Conservation (phyloP, 345 rosid genomes). For the Fremontodendron californicum region DNA sequence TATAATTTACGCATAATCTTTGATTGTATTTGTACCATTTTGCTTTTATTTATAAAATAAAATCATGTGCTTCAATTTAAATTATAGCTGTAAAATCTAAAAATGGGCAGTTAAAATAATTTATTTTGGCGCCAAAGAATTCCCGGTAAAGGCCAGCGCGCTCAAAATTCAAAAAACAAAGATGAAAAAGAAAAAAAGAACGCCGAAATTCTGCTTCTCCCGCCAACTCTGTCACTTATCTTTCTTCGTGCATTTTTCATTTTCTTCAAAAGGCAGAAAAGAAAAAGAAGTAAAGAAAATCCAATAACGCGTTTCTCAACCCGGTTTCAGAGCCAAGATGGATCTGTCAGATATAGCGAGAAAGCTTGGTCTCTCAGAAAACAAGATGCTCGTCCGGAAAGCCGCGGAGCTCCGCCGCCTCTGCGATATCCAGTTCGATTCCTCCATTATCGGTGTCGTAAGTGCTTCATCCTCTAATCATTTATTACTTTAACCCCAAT, state of each 20-base stretch:
- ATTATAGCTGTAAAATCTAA: no score
- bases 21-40: background rate
- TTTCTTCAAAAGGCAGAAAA: no score
- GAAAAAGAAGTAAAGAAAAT: background rate
- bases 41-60: background rate
- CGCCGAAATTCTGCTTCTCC: background rate
- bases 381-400: conserved; percentile 67
- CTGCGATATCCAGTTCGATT: conserved; percentile 85
- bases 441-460: conserved; percentile 89
- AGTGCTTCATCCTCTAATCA: conserved; percentile 5
- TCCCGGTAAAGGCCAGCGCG: background rate
- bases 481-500: background rate
- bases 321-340: conserved; percentile 31
- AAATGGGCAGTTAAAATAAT: no score
- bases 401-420: conserved; percentile 97
- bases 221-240: background rate
- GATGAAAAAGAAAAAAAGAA: background rate
- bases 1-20: background rate
- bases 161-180: background rate
- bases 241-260: background rate
- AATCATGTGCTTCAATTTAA: background rate
- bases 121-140: conserved; percentile 5
- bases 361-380: conserved; percentile 65
- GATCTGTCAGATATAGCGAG: conserved; percentile 67
- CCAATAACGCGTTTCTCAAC: background rate